Percentiles rank a stretch among this genome's conserved stretches.
phyloP scores from a whole-genome alignment of 345 rosid species.

The Gossypium turneri region DNA sequence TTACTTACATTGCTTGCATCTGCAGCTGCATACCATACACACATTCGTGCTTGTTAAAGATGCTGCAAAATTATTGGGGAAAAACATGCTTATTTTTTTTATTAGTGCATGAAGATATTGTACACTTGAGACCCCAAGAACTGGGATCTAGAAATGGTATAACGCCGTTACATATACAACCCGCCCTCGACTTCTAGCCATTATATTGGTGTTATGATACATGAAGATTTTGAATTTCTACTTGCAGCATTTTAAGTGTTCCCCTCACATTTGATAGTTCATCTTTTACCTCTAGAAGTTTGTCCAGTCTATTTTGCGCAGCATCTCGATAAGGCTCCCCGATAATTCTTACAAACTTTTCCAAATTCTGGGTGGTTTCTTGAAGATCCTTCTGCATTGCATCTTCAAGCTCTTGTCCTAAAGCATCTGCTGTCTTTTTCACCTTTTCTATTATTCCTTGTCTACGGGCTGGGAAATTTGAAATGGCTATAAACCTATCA shows the following conservation, averaged over 20 bases:
- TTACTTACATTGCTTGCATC: neutral
- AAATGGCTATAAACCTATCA: constrained; percentile 66
- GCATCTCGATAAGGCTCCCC: constrained; percentile 81
- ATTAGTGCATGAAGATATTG: neutral
- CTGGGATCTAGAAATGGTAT: neutral
- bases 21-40: constrained; percentile 1
- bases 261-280: constrained; percentile 45
- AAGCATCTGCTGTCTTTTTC: constrained; percentile 54
- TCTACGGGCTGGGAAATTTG: constrained; percentile 71
- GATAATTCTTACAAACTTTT: constrained; percentile 44
- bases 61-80: constrained; percentile 2
- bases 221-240: constrained; percentile 81
- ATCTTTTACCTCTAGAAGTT: constrained; percentile 44
- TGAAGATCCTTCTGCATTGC: constrained; percentile 84
- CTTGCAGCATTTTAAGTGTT: constrained; percentile 45
- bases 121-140: neutral
- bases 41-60: neutral
- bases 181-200: neutral
- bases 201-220: constrained; percentile 29
- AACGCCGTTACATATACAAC: neutral
- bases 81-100: neutral
- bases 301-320: constrained; percentile 59
- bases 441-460: constrained; percentile 59
- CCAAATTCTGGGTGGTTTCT: constrained; percentile 46
- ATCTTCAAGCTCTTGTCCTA: constrained; percentile 70